These are phyloP conservation scores for Citropsis articulata DNA, from an alignment of 345 rosid species.

Conservation along the genomic window DNA sequence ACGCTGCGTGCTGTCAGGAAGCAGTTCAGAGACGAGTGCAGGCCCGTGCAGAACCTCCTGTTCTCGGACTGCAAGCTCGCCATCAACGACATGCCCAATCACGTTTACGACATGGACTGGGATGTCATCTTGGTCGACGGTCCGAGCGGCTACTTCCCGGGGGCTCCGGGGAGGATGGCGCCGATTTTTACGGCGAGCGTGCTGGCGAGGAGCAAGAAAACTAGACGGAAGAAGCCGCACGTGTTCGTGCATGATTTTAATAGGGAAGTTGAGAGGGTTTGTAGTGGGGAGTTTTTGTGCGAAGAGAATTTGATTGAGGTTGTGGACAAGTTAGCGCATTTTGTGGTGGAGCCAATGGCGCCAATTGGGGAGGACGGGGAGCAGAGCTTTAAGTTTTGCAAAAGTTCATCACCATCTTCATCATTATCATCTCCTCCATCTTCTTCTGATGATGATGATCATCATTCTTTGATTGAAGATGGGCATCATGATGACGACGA, in stretches of 20 bases:
- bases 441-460: conserved; percentile 16
- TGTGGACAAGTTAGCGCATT: conserved; percentile 58
- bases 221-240: conserved; percentile 41
- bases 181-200: conserved; percentile 82
- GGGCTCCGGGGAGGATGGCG: conserved; percentile 84
- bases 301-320: conserved; percentile 61
- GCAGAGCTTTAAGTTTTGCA: conserved; percentile 44
- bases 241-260: conserved; percentile 76
- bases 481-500: conserved; percentile 19
- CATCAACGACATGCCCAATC: conserved; percentile 81
- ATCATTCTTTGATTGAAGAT: background rate
- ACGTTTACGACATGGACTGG: conserved; percentile 74
- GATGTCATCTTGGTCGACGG: conserved; percentile 82
- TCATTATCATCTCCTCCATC: conserved; percentile 21
- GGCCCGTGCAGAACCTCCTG: conserved; percentile 84
- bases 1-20: conserved; percentile 39
- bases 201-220: conserved; percentile 56
- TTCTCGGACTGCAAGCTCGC: conserved; percentile 84
- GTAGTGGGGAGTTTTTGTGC: conserved; percentile 70
- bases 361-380: conserved; percentile 13
- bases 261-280: conserved; percentile 66
- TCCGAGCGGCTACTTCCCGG: conserved; percentile 57
- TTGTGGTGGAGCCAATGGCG: conserved; percentile 30
- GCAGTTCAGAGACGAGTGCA: conserved; percentile 47
- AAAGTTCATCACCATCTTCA: conserved; percentile 30